Evolutionary conservation across 306 rosid genomes (phyloP).

Genomic region (Mimosa bimucronata): DNA sequence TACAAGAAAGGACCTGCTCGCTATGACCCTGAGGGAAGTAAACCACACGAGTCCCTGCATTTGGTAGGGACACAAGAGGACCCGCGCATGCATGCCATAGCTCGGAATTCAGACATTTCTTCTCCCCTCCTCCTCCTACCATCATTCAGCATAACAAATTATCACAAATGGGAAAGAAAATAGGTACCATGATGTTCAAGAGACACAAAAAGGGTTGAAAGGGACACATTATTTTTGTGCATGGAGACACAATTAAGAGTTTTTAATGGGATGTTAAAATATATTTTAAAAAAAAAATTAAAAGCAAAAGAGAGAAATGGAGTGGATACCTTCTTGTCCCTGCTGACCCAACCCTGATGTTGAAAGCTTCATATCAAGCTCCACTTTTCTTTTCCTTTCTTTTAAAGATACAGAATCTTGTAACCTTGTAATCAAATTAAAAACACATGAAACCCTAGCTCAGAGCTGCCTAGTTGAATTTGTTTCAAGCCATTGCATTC

Average conservation of each 20-base stretch:
- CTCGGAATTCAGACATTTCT: constrained; percentile 96
- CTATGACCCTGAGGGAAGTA: constrained; percentile 98
- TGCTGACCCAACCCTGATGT: constrained; percentile 93
- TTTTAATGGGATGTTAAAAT: constrained; percentile 22
- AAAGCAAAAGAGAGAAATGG: constrained; percentile 39
- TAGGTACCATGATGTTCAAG: constrained; percentile 33
- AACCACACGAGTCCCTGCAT: constrained; percentile 83
- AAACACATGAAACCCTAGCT: constrained; percentile 64
- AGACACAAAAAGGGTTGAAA: constrained; percentile 47
- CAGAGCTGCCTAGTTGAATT: constrained; percentile 38
- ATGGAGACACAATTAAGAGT: constrained; percentile 36
- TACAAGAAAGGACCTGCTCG: constrained; percentile 64
- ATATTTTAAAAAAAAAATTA: not conserved
- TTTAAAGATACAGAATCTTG: constrained; percentile 40
- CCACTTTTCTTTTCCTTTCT: constrained; percentile 32
- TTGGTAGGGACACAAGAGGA: constrained; percentile 91
- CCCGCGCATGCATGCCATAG: constrained; percentile 99
- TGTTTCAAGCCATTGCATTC: constrained; percentile 53
- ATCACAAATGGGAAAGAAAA: constrained; percentile 35
- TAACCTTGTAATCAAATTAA: constrained; percentile 40
- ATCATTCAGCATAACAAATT: constrained; percentile 42
- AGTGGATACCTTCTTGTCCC: constrained; percentile 82
- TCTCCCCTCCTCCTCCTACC: constrained; percentile 57
- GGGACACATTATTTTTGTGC: constrained; percentile 44
- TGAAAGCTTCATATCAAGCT: constrained; percentile 94